phyloP scores from a whole-genome alignment of 2,329 filamentous ascomycete species.

The Colletotrichum sp. region DNA sequence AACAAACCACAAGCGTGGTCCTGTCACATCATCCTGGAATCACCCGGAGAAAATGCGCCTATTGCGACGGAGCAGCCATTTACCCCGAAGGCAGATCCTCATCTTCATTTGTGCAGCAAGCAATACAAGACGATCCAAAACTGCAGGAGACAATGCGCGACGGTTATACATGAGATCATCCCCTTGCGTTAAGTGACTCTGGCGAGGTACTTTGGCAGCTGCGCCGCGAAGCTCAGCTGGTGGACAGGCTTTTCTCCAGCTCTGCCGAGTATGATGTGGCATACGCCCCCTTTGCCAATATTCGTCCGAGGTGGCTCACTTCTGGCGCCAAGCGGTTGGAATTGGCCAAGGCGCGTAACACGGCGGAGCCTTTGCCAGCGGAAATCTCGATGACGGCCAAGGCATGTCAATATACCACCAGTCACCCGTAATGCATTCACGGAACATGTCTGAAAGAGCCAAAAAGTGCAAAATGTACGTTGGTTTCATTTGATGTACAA shows the following conservation, averaged over 20 bases:
- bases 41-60: neutral
- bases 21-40: neutral
- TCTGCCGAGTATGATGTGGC: neutral
- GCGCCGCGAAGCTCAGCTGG: neutral
- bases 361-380: neutral
- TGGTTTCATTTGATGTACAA: slow-evolving; percentile 12
- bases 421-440: neutral
- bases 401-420: neutral
- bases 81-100: neutral
- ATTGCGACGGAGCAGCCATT: neutral
- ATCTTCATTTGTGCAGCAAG: neutral
- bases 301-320: neutral
- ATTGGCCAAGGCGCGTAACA: neutral
- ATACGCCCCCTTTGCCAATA: neutral
- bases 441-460: no score
- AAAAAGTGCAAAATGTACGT: neutral
- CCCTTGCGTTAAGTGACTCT: neutral
- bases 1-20: neutral
- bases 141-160: neutral
- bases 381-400: neutral
- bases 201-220: neutral
- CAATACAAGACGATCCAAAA: neutral
- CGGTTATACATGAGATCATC: neutral
- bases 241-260: neutral
- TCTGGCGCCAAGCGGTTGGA: neutral